Evolutionary conservation across 2,329 filamentous ascomycete species (phyloP).

Genomic region (Aspergillus sp.): DNA sequence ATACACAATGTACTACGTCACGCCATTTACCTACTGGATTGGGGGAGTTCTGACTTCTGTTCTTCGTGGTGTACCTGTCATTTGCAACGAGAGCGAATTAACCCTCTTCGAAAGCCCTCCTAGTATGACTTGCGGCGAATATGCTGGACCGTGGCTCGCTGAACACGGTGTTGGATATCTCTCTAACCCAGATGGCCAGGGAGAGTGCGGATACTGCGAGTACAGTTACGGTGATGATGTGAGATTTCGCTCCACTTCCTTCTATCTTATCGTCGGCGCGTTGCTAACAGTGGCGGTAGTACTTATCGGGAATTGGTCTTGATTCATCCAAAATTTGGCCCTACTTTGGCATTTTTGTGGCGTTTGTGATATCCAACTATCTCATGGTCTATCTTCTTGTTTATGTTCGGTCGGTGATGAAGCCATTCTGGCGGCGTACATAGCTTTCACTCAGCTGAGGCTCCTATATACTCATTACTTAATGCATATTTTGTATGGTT

Average conservation of each 20-base stretch:
- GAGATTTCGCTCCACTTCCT: conserved; percentile 11
- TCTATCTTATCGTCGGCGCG: background rate
- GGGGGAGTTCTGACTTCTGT: conserved; percentile 76
- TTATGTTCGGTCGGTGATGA: conserved; percentile 34
- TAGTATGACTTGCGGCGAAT: conserved; percentile 68
- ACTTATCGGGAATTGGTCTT: conserved; percentile 30
- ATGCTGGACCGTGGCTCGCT: conserved; percentile 69
- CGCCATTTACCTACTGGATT: conserved; percentile 81
- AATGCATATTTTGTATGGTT: no score
- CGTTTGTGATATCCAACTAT: conserved; percentile 35
- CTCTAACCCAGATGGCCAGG: conserved; percentile 59
- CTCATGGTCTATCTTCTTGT: conserved; percentile 36
- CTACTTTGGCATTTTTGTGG: conserved; percentile 36
- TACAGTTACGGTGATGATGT: conserved; percentile 52
- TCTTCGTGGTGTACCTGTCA: conserved; percentile 63
- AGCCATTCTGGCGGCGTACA: conserved; percentile 24
- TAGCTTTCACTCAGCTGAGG: background rate
- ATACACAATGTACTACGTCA: conserved; percentile 78
- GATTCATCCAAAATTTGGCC: conserved; percentile 35
- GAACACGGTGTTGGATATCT: conserved; percentile 69
- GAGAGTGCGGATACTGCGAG: conserved; percentile 75
- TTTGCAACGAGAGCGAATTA: conserved; percentile 63
- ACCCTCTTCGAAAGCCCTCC: conserved; percentile 67
- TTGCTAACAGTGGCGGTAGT: conserved; percentile 18
- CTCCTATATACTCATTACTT: background rate